A percentile compares a stretch with the other conserved stretches of the same genome.
phyloP scores from a whole-genome alignment of 495 filamentous ascomycete genomes.

The Alectoria sarmentosa region DNA sequence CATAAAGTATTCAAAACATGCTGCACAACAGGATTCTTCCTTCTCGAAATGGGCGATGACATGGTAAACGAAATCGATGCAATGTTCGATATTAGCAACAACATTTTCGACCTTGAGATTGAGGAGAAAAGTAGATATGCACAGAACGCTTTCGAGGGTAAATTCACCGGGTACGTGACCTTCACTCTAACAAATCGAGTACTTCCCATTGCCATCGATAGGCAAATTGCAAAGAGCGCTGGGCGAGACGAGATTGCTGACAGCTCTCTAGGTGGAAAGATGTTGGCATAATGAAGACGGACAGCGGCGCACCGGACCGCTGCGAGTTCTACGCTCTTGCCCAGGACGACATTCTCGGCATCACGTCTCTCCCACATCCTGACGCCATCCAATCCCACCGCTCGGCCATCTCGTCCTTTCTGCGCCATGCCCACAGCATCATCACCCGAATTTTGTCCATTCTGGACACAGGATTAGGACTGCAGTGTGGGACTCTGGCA shows the following conservation, averaged over 20 bases:
- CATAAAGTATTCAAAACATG: conserved; percentile 36
- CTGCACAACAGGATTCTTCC: conserved; percentile 20
- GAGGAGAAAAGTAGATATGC: not conserved
- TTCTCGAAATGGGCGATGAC: conserved; percentile 17
- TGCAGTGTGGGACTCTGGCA: conserved; percentile 13
- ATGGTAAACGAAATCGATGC: conserved; percentile 10
- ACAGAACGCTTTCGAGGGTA: not conserved
- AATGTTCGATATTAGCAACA: not conserved
- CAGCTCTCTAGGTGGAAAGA: conserved; percentile 19
- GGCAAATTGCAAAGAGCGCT: not conserved
- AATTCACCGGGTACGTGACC: not conserved
- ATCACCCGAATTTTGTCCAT: conserved; percentile 13
- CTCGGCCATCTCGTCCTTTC: conserved; percentile 8
- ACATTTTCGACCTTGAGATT: not conserved
- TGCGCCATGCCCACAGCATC: conserved; percentile 15
- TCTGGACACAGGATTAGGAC: conserved; percentile 15
- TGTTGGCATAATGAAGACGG: conserved; percentile 21
- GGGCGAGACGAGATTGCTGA: not conserved
- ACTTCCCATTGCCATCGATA: not conserved
- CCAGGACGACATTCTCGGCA: conserved; percentile 22
- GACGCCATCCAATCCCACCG: conserved; percentile 8
- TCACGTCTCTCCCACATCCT: conserved; percentile 12
- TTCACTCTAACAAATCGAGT: not conserved
- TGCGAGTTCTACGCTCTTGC: conserved; percentile 22
- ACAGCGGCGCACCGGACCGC: conserved; percentile 21